phyloP scores from a whole-genome alignment of 768 basidiomycete species.

The Leccinum disarticulatum region DNA sequence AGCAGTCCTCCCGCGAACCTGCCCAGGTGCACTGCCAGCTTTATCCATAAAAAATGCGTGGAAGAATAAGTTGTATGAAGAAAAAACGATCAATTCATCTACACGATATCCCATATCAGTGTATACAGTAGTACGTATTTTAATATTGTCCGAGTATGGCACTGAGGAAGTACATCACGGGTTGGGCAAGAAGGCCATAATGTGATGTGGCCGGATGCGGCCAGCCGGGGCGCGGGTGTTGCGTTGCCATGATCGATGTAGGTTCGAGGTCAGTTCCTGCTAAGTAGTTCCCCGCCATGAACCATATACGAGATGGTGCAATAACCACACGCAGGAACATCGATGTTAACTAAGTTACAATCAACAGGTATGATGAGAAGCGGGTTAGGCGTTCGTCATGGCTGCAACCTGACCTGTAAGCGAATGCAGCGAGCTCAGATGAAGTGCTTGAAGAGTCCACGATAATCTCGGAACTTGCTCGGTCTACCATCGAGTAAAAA shows the following conservation, averaged over 20 bases:
- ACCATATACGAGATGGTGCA: background rate
- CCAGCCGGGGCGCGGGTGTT: too few relatives aligned
- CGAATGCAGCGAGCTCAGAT: background rate
- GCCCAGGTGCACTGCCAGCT: background rate
- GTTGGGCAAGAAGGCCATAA: too few relatives aligned
- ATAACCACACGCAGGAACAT: background rate
- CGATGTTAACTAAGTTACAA: background rate
- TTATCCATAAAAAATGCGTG: background rate
- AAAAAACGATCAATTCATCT: background rate
- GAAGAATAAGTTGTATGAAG: background rate
- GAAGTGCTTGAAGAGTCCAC: background rate
- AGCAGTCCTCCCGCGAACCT: slow-evolving; percentile 21
- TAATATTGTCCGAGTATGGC: background rate
- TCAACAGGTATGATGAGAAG: background rate
- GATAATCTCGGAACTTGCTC: background rate
- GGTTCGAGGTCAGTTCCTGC: background rate
- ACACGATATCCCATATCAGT: slow-evolving; percentile 1
- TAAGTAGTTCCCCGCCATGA: background rate
- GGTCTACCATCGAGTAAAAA: background rate
- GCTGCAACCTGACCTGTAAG: background rate
- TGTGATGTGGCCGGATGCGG: too few relatives aligned
- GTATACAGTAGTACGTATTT: background rate
- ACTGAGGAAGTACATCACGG: background rate
- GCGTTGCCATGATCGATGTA: background rate
- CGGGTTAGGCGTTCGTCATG: background rate